Conservation (phyloP, 1,284 basidiomycete species). For the Boletus coffeatus region DNA sequence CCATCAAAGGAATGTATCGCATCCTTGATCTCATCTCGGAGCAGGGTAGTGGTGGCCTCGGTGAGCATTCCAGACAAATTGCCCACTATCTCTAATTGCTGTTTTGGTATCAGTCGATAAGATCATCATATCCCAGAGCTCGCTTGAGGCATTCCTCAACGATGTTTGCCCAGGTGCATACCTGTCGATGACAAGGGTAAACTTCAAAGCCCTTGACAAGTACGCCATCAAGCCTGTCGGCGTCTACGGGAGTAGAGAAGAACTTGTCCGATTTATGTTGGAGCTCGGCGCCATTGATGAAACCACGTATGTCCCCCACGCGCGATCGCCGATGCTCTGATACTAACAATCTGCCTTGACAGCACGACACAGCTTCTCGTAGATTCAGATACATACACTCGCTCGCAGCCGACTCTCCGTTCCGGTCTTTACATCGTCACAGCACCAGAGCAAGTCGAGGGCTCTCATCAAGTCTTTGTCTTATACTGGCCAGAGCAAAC, state of each 20-base stretch:
- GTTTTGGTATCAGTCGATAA: slow-evolving; percentile 42
- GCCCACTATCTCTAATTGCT: neutral
- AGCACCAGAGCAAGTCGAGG: slow-evolving; percentile 5
- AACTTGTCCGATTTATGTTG: slow-evolving; percentile 42
- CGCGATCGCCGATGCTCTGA: rapidly evolving
- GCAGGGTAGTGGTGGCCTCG: slow-evolving; percentile 44
- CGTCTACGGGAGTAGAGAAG: slow-evolving; percentile 47
- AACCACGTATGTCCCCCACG: slow-evolving; percentile 28
- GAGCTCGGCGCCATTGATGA: slow-evolving; percentile 33
- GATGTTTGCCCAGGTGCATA: slow-evolving; percentile 40
- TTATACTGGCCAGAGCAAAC: slow-evolving; percentile 59
- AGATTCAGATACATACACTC: slow-evolving; percentile 17
- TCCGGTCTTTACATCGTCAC: slow-evolving; percentile 48
- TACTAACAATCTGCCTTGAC: slow-evolving; percentile 1
- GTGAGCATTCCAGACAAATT: slow-evolving; percentile 25
- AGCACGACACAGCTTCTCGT: slow-evolving; percentile 21
- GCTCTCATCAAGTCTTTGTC: slow-evolving; percentile 35
- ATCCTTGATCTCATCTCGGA: slow-evolving; percentile 50
- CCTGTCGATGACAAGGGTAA: slow-evolving; percentile 44
- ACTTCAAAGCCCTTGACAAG: slow-evolving; percentile 45
- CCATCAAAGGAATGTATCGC: slow-evolving; percentile 41
- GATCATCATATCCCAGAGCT: slow-evolving; percentile 48
- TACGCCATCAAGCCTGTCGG: slow-evolving; percentile 44
- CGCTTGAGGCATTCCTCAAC: slow-evolving; percentile 41
- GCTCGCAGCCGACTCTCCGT: slow-evolving; percentile 33